A percentile compares a stretch with the other conserved stretches of the same genome.
Evolutionary conservation across 1,284 basidiomycete species (phyloP).

Genomic region (Ustilago esculenta): DNA sequence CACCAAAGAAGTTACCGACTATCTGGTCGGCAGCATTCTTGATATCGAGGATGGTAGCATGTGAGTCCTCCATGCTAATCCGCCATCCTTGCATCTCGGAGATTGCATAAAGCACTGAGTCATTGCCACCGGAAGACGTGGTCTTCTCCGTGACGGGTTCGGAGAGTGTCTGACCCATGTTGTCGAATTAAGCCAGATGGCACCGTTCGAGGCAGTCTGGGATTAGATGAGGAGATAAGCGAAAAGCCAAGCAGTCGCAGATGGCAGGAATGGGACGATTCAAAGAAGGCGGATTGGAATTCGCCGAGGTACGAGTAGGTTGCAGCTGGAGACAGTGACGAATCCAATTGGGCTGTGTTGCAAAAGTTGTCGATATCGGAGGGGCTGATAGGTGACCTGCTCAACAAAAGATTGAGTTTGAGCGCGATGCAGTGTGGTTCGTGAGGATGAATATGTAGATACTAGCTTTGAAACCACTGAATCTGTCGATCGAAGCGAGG

Average conservation of each 20-base stretch:
- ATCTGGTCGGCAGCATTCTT: conserved; percentile 56
- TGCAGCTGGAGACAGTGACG: too few species aligned
- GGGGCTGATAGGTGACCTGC: too few species aligned
- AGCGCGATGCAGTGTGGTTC: too few species aligned
- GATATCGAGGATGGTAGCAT: conserved; percentile 77
- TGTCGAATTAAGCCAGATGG: conserved; percentile 8
- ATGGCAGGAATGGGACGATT: too few species aligned
- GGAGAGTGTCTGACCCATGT: conserved; percentile 69
- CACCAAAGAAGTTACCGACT: conserved; percentile 82
- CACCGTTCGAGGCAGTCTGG: conserved; percentile 8
- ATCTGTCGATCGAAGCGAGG: too few species aligned
- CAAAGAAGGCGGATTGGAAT: too few species aligned
- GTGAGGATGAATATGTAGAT: too few species aligned
- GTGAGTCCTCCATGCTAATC: conserved; percentile 98
- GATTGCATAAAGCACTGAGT: conserved; percentile 81
- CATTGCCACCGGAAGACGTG: conserved; percentile 81
- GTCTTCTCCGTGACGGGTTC: conserved; percentile 80
- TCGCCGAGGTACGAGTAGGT: too few species aligned
- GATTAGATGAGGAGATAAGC: not conserved
- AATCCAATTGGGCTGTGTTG: too few species aligned
- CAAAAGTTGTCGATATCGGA: too few species aligned
- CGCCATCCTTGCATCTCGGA: conserved; percentile 99
- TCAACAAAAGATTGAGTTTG: not conserved
- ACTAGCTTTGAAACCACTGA: too few species aligned
- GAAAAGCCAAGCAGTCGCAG: too few species aligned